These are phyloP conservation scores for Alternaria gaisen DNA, from an alignment of 2,329 filamentous ascomycete genomes.

Conservation along the genomic window DNA sequence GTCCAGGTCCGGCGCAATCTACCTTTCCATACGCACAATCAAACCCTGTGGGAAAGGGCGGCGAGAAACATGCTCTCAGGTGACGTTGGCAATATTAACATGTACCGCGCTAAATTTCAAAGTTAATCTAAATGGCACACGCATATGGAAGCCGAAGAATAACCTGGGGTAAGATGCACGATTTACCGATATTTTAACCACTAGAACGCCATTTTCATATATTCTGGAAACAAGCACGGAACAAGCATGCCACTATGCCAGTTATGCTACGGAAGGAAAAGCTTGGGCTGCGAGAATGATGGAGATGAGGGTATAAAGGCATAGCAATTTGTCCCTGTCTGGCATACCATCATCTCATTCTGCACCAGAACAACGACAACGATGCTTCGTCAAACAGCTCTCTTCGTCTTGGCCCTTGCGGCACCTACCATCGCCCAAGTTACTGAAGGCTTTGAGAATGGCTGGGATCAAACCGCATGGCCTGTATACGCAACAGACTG, in stretches of 20 bases:
- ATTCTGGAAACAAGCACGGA: constrained; percentile 14
- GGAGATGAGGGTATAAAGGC: constrained; percentile 17
- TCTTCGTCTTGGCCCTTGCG: constrained; percentile 59
- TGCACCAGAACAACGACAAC: constrained; percentile 9
- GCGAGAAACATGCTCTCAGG: neutral
- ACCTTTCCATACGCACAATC: neutral
- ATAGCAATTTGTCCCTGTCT: neutral
- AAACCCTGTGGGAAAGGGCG: constrained; percentile 1
- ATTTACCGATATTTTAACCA: constrained; percentile 16
- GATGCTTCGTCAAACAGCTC: constrained; percentile 57
- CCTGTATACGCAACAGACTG: constrained; percentile 68
- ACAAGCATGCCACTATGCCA: constrained; percentile 10
- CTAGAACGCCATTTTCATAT: constrained; percentile 14
- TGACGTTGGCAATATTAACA: constrained; percentile 16
- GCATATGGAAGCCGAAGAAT: neutral
- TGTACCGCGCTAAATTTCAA: constrained; percentile 17
- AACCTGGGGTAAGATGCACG: neutral
- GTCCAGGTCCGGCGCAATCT: constrained; percentile 5
- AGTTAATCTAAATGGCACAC: constrained; percentile 18
- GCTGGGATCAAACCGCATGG: constrained; percentile 67
- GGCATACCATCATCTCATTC: neutral
- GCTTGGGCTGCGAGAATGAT: constrained; percentile 3
- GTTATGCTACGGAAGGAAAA: constrained; percentile 14
- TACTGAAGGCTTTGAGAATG: constrained; percentile 65
- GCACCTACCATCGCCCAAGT: constrained; percentile 63